These are phyloP conservation scores for Debaryomyces sp. DNA, from an alignment of 1,139 yeast genomes.

Conservation along the genomic window DNA sequence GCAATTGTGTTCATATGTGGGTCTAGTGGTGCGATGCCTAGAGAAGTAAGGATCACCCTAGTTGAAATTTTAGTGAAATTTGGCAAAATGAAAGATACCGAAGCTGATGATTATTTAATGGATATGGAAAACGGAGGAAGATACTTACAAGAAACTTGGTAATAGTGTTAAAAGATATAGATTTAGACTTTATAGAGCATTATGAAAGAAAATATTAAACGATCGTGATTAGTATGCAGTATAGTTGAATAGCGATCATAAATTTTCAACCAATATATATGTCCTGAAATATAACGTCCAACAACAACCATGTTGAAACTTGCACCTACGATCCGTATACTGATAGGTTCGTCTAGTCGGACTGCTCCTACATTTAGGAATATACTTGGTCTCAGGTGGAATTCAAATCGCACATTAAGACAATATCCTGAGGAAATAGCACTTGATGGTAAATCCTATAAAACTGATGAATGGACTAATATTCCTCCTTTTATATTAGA, in stretches of 20 bases:
- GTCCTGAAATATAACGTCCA: background rate
- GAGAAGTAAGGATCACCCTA: constrained; percentile 79
- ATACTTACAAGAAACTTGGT: constrained; percentile 95
- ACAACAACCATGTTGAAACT: background rate
- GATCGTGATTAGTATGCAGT: background rate
- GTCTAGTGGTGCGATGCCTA: constrained; percentile 93
- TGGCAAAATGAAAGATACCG: constrained; percentile 38
- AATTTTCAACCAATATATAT: background rate
- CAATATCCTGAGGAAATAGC: constrained; percentile 33
- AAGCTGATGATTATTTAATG: constrained; percentile 54
- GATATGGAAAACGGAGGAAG: constrained; percentile 67
- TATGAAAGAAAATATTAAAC: background rate
- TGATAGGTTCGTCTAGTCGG: background rate
- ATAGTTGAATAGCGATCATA: background rate
- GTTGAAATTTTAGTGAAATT: constrained; percentile 56
- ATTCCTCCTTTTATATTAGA: constrained; percentile 74
- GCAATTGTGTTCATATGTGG: constrained; percentile 85
- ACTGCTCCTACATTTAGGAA: background rate
- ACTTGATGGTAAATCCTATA: constrained; percentile 55
- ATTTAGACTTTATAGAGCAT: background rate
- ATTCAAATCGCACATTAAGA: background rate
- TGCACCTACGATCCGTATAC: background rate
- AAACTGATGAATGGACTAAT: constrained; percentile 82
- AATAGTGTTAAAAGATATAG: constrained; percentile 8
- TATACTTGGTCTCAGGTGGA: background rate